Percentiles rank a stretch among this genome's conserved stretches.
phyloP scores from a whole-genome alignment of 1,284 basidiomycete species.

The Bjerkandera adusta region DNA sequence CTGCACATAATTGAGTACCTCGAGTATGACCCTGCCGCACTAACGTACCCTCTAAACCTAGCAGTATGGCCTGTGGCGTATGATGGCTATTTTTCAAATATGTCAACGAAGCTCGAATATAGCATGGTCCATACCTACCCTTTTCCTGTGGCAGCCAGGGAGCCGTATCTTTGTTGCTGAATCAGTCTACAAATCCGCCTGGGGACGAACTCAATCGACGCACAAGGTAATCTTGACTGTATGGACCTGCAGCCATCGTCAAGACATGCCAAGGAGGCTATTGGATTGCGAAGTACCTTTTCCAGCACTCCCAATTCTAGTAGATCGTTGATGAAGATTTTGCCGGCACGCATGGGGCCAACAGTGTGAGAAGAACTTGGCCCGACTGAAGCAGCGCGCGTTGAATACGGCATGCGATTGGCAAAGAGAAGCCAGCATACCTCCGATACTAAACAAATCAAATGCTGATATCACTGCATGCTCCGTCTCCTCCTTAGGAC shows the following conservation, averaged over 20 bases:
- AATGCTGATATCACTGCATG: conserved; percentile 94
- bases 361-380: conserved; percentile 73
- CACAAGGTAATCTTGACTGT: conserved; percentile 86
- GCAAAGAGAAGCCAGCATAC: conserved; percentile 33
- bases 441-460: conserved; percentile 93
- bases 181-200: background rate
- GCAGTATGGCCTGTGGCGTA: conserved; percentile 90
- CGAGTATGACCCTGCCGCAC: too few relatives aligned
- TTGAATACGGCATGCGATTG: background rate
- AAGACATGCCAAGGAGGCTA: conserved; percentile 5
- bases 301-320: conserved; percentile 68
- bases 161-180: conserved; percentile 58
- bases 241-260: conserved; percentile 50
- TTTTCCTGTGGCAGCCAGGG: conserved; percentile 83
- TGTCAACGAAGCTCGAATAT: conserved; percentile 11
- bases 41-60: conserved; percentile 80
- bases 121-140: conserved; percentile 52
- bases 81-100: conserved; percentile 83
- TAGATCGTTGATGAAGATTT: conserved; percentile 83
- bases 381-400: conserved; percentile 37
- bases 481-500: conserved; percentile 44
- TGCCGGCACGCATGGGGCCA: conserved; percentile 90
- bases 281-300: conserved; percentile 43
- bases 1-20: conserved; percentile 29
- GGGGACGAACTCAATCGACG: conserved; percentile 24